Evolutionary conservation across 768 basidiomycete species (phyloP), one percentile per base, ranked within the genome.

Genomic region (Daedaleopsis nitida): DNA sequence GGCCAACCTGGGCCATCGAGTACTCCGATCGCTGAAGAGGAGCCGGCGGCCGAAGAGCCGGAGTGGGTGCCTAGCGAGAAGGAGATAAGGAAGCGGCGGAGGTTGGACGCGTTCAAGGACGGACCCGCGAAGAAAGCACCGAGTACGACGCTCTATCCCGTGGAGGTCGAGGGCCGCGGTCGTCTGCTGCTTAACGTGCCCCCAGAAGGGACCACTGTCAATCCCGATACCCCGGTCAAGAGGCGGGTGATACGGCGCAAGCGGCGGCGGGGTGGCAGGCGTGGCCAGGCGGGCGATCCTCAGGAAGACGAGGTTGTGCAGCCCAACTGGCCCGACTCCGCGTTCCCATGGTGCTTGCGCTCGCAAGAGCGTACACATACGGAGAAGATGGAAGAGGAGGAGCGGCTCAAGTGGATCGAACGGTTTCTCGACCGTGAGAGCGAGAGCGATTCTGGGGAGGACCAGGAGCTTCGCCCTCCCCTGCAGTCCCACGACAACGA

Each of bases 281-380:
- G 42, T 24, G 39, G 62, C 17, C 42, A 35, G 17, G 42, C 35
- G n/a, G 58, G n/a, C 17, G 58, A 38, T 1, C 17, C 32, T 16
- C 59, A 23, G 4, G 58, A 78, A 39, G 73, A 73, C n/a, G 64
- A 69, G 5, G 51, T 70, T 1, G 81, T 83, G 38, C 48, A 74
- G 55, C 88, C 90, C 11, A 87, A 90, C 68, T 93, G 92, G 91
- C 87, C 87, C 8, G 92, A 94, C 67, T 65, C 78, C 9, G 85
- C 86, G 72, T 92, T 92, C 68, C 91, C 92, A 21, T 94, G 91
- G 92, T 82, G 81, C 52, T 69, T 87, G 64, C 78, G 86, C 56
- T 78, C 76, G n/a, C 79, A 83, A 63, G 82, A 87, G 69, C 79
- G 81, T 35, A 75, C 76, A 23, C 83, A 85, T 52, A 65, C 78